A percentile compares a stretch with the other conserved stretches of the same genome.
Conservation (phyloP, 148 eudicot genomes). For the Chenopodium formosanum region DNA sequence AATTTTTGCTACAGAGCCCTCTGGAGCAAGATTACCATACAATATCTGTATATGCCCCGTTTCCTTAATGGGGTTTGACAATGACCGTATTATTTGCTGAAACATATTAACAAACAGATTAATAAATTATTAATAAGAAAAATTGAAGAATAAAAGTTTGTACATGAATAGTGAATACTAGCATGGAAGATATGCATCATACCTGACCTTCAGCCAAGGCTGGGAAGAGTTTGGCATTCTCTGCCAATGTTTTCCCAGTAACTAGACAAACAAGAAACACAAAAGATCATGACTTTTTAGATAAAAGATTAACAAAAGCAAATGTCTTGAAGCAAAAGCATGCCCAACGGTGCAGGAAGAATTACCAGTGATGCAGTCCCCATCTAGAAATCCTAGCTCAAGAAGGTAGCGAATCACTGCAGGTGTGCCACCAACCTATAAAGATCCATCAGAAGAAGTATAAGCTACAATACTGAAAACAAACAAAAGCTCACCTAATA, state of each 20-base stretch:
- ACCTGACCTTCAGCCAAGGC: slow-evolving; percentile 95
- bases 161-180: not conserved
- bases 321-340: not conserved
- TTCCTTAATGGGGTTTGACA: slow-evolving; percentile 82
- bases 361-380: slow-evolving; percentile 93
- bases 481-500: not conserved
- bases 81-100: slow-evolving; percentile 87
- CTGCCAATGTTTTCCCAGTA: slow-evolving; percentile 91
- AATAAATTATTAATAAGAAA: not conserved
- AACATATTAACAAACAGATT: slow-evolving; percentile 1
- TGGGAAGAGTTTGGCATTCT: slow-evolving; percentile 87
- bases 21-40: slow-evolving; percentile 95
- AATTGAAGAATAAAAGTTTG: not conserved
- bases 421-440: slow-evolving; percentile 94
- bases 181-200: slow-evolving; percentile 18
- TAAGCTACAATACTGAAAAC: not conserved
- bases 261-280: slow-evolving; percentile 39
- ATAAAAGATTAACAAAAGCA: not conserved
- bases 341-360: slow-evolving; percentile 1
- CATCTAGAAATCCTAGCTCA: slow-evolving; percentile 80
- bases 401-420: slow-evolving; percentile 78
- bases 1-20: slow-evolving; percentile 94
- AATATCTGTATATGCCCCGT: slow-evolving; percentile 94
- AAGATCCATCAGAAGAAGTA: not conserved
- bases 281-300: slow-evolving; percentile 1